phyloP scores from a whole-genome alignment of 768 basidiomycete species.

The Mycena chlorophos region DNA sequence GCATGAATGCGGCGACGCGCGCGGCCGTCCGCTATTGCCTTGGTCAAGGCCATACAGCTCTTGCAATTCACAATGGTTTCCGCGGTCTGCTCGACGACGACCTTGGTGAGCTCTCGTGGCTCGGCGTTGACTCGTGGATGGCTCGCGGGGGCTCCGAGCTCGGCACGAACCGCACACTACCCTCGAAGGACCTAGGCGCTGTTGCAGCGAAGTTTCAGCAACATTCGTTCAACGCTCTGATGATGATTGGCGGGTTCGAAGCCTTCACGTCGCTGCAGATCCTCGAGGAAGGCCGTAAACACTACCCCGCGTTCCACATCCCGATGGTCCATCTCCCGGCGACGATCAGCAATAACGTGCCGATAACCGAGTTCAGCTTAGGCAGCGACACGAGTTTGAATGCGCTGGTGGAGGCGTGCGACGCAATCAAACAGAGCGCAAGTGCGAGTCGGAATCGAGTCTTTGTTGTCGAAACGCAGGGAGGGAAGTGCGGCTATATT shows the following conservation, averaged over 20 bases:
- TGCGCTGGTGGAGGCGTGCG: conserved; percentile 94
- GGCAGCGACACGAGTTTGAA: conserved; percentile 98
- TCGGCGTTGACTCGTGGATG: conserved; percentile 96
- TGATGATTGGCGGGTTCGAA: conserved; percentile 97
- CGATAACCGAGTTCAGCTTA: conserved; percentile 92
- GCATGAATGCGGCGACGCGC: conserved; percentile 98
- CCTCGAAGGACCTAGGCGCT: conserved; percentile 82
- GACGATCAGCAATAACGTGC: conserved; percentile 97
- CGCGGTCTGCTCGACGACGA: conserved; percentile 90
- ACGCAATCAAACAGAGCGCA: conserved; percentile 98
- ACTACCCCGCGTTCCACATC: conserved; percentile 91
- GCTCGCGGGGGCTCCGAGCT: conserved; percentile 96
- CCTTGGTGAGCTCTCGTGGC: conserved; percentile 86
- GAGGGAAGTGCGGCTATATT: conserved; percentile 94
- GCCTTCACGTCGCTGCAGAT: conserved; percentile 79
- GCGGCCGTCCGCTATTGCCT: conserved; percentile 92
- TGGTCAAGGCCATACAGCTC: conserved; percentile 87
- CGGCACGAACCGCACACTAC: conserved; percentile 90
- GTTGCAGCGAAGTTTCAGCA: conserved; percentile 92
- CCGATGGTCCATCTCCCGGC: conserved; percentile 96
- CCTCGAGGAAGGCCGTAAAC: conserved; percentile 75
- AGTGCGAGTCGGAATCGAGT: conserved; percentile 94
- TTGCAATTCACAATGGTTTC: conserved; percentile 95
- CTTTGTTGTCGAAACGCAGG: conserved; percentile 98
- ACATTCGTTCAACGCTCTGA: conserved; percentile 70